Evolutionary conservation across 1,284 basidiomycete genomes (phyloP).

Genomic region (Ceratobasidium sp.): DNA sequence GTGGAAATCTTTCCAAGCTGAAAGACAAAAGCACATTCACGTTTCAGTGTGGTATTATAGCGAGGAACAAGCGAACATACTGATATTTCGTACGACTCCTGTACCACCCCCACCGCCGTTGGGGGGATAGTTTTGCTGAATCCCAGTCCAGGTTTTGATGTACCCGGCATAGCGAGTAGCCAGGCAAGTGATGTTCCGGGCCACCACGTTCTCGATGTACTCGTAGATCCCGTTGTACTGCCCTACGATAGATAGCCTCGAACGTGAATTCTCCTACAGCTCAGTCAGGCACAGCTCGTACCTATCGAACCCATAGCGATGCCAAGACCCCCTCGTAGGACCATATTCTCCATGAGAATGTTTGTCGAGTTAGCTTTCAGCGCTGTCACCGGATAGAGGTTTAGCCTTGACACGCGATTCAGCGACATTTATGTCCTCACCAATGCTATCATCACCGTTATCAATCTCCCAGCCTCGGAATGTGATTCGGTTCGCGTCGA

Average conservation of each 20-base stretch:
- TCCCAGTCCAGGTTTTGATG: conserved; percentile 53
- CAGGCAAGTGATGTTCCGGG: conserved; percentile 48
- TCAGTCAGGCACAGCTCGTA: not conserved
- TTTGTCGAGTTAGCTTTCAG: conserved; percentile 56
- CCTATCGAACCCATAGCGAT: conserved; percentile 51
- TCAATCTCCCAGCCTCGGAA: conserved; percentile 53
- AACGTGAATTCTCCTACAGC: not conserved
- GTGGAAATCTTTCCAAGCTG: conserved; percentile 53
- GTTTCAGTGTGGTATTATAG: too few relatives aligned
- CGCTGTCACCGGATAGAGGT: conserved; percentile 45
- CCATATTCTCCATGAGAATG: conserved; percentile 54
- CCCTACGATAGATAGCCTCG: conserved; percentile 48
- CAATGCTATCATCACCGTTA: conserved; percentile 51
- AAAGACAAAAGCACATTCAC: not conserved
- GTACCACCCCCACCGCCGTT: conserved; percentile 55
- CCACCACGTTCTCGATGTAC: conserved; percentile 54
- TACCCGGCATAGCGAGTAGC: conserved; percentile 50
- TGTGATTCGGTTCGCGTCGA: conserved; percentile 54
- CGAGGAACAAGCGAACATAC: conserved; percentile 44
- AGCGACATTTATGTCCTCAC: not conserved
- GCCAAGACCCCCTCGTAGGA: conserved; percentile 53
- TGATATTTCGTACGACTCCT: conserved; percentile 50
- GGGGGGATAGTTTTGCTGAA: conserved; percentile 52
- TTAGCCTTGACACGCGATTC: too few relatives aligned
- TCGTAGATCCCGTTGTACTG: conserved; percentile 52